Evolutionary conservation across 2,329 filamentous ascomycete genomes (phyloP).

Genomic region (Hypoxylon sp.): DNA sequence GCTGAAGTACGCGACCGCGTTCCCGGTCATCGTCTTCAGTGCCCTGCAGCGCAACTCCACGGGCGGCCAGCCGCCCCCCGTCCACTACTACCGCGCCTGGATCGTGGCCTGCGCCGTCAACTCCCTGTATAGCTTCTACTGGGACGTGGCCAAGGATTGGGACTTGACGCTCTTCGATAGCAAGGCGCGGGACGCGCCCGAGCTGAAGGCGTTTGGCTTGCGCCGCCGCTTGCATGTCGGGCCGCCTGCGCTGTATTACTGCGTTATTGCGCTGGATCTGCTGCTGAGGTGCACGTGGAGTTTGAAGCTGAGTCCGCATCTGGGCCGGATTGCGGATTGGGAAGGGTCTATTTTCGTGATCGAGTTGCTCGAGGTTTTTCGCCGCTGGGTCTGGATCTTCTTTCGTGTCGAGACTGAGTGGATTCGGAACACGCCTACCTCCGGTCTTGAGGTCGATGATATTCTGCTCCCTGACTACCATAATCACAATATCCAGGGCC

Average conservation of each 20-base stretch:
- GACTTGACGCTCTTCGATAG: constrained; percentile 86
- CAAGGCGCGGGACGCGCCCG: constrained; percentile 70
- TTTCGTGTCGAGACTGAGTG: constrained; percentile 96
- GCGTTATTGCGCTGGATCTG: constrained; percentile 82
- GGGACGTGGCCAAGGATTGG: constrained; percentile 98
- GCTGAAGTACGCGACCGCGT: constrained; percentile 92
- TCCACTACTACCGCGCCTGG: constrained; percentile 73
- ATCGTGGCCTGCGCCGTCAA: constrained; percentile 83
- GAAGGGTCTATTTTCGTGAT: constrained; percentile 92
- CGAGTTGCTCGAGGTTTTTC: constrained; percentile 86
- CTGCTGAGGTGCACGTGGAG: constrained; percentile 91
- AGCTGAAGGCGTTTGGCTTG: constrained; percentile 80
- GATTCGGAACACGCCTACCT: constrained; percentile 69
- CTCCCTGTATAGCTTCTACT: constrained; percentile 96
- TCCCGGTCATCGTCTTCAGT: constrained; percentile 88
- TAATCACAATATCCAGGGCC: constrained; percentile 51
- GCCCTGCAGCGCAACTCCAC: constrained; percentile 77
- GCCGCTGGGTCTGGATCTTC: constrained; percentile 97
- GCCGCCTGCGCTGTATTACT: constrained; percentile 83
- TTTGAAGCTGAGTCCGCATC: constrained; percentile 84
- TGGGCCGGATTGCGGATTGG: constrained; percentile 87
- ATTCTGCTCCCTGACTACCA: constrained; percentile 81
- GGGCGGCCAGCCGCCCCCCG: constrained; percentile 56
- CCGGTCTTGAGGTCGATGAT: constrained; percentile 76
- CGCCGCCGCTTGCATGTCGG: constrained; percentile 81